A percentile compares a stretch with the other conserved stretches of the same genome.
phyloP scores from a whole-genome alignment of 129 eudicot species.

The Calendula officinalis region DNA sequence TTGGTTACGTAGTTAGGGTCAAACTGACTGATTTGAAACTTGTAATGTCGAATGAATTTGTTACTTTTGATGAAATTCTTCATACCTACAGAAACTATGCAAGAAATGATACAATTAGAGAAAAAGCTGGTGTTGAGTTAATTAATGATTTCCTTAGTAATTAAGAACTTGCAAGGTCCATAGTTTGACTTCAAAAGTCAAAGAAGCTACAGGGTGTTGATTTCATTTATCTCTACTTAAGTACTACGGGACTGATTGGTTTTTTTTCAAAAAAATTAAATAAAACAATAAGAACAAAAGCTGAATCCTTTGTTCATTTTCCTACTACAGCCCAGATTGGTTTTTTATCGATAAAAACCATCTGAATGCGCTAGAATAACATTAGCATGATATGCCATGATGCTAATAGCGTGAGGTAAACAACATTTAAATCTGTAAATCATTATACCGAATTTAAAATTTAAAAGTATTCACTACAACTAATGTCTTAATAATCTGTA shows the following conservation, averaged over 20 bases:
- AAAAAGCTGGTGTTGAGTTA: slow-evolving; percentile 4
- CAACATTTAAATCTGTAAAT: too few relatives aligned
- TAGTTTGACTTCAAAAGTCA: slow-evolving; percentile 19
- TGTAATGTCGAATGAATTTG: not conserved
- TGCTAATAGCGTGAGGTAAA: too few relatives aligned
- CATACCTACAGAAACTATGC: not conserved
- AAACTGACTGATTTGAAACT: not conserved
- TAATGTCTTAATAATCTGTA: too few relatives aligned
- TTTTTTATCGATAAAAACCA: not conserved
- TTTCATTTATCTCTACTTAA: too few relatives aligned
- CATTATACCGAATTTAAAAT: too few relatives aligned
- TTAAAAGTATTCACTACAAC: too few relatives aligned
- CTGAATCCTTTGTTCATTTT: not conserved
- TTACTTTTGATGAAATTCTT: not conserved
- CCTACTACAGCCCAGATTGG: too few relatives aligned
- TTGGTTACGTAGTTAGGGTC: too few relatives aligned
- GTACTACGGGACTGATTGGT: too few relatives aligned
- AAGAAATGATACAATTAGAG: not conserved
- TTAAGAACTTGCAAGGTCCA: slow-evolving; percentile 1
- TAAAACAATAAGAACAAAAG: not conserved
- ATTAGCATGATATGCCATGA: too few relatives aligned
- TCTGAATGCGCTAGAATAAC: not conserved
- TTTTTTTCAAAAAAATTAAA: too few relatives aligned
- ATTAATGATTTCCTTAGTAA: not conserved
- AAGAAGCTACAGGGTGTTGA: not conserved